These are phyloP conservation scores for Leucosporidium yakuticum DNA, from an alignment of 768 basidiomycete species.

Conservation along the genomic window DNA sequence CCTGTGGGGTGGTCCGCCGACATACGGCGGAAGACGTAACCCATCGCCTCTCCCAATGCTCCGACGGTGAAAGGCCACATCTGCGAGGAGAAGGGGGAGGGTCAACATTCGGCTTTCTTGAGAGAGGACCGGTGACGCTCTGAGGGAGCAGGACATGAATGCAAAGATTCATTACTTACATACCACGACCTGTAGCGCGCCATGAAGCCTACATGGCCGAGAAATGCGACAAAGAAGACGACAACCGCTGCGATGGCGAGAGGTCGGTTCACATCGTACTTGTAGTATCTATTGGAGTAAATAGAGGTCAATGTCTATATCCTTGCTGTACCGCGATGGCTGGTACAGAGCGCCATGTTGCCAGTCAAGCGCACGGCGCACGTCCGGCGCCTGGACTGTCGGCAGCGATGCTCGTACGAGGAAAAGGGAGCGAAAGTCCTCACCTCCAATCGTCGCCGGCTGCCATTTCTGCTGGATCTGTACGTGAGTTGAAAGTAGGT, in stretches of 20 bases:
- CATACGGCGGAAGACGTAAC: conserved; percentile 22
- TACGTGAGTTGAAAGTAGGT: no score
- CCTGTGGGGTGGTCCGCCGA: conserved; percentile 22
- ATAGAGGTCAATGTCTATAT: no score
- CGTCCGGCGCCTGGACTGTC: no score
- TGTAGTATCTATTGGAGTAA: neutral
- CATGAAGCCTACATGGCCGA: conserved; percentile 8
- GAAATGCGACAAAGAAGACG: conserved; percentile 10
- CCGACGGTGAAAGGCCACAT: conserved; percentile 29
- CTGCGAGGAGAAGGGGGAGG: neutral
- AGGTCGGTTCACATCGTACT: conserved; percentile 5
- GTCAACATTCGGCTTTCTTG: neutral
- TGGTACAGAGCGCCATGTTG: no score
- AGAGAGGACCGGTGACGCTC: neutral
- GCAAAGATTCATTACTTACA: conserved; percentile 4
- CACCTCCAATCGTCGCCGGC: no score
- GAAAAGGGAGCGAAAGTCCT: no score
- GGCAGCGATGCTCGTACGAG: no score
- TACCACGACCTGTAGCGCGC: conserved; percentile 5
- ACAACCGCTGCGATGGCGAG: conserved; percentile 15
- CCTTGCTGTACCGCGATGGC: no score
- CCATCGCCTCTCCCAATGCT: conserved; percentile 17
- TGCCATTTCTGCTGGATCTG: no score
- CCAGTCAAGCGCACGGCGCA: no score
- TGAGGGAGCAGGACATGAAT: neutral